Evolutionary conservation across 2,329 filamentous ascomycete genomes (phyloP).

Genomic region (Ophiostoma novo-ulmi): DNA sequence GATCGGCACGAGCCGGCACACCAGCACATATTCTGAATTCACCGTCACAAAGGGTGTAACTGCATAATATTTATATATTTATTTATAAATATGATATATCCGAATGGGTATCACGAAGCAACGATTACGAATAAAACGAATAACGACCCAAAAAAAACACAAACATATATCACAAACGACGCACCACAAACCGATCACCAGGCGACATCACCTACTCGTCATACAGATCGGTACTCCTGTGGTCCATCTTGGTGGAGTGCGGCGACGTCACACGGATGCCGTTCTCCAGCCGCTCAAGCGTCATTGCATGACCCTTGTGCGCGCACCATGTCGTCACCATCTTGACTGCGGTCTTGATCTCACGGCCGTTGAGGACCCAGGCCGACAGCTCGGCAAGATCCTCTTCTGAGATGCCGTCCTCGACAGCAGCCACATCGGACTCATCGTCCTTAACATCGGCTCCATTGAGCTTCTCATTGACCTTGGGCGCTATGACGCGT

Average conservation of each 20-base stretch:
- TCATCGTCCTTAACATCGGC: neutral
- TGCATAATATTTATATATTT: neutral
- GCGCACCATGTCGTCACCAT: conserved; percentile 44
- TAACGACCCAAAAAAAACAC: conserved; percentile 3
- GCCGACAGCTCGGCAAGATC: conserved; percentile 39
- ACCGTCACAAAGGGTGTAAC: conserved; percentile 23
- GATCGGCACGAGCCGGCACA: neutral
- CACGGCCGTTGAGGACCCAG: conserved; percentile 42
- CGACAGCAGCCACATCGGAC: neutral
- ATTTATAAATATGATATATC: neutral
- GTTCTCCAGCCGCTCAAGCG: conserved; percentile 40
- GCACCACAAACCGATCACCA: neutral
- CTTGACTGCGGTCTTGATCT: conserved; percentile 46
- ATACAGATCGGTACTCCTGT: conserved; percentile 21
- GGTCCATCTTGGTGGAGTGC: conserved; percentile 35
- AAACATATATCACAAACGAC: neutral
- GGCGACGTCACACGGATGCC: conserved; percentile 45
- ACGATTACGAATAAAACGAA: neutral
- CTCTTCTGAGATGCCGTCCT: conserved; percentile 31
- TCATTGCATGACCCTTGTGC: conserved; percentile 41
- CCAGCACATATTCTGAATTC: conserved; percentile 11
- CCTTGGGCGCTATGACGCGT: conserved; percentile 31
- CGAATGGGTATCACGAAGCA: neutral
- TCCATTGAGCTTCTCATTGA: neutral
- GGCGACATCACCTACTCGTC: neutral